phyloP scores from a whole-genome alignment of 768 basidiomycete species.

The Amanita molliuscula region DNA sequence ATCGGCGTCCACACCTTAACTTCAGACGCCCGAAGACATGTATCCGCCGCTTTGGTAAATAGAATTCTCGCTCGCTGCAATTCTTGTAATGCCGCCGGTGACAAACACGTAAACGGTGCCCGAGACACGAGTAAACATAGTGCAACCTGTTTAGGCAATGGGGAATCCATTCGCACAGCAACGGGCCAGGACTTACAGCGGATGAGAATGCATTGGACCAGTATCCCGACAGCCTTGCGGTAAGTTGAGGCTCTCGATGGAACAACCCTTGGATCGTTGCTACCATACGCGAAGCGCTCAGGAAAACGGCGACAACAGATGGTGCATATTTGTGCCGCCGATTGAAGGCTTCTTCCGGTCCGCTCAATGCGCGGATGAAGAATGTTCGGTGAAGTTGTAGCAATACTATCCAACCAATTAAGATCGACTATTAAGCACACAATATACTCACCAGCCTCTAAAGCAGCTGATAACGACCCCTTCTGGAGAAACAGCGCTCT shows the following conservation, averaged over 20 bases:
- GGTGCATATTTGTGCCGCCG: constrained; percentile 56
- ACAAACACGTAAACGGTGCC: constrained; percentile 56
- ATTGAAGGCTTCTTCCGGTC: constrained; percentile 49
- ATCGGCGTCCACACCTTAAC: constrained; percentile 27
- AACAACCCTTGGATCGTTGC: constrained; percentile 48
- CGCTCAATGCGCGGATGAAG: constrained; percentile 53
- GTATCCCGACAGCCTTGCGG: constrained; percentile 40
- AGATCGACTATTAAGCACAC: not conserved
- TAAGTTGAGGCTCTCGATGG: constrained; percentile 46
- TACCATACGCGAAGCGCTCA: constrained; percentile 54
- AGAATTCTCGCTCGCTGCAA: constrained; percentile 37
- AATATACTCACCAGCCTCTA: constrained; percentile 43
- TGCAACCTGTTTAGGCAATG: constrained; percentile 26
- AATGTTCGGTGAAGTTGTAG: constrained; percentile 60
- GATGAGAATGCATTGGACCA: constrained; percentile 48
- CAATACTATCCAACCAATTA: constrained; percentile 30
- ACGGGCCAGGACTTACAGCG: constrained; percentile 24
- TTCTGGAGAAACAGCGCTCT: constrained; percentile 48
- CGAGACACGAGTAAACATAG: constrained; percentile 47
- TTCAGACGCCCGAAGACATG: constrained; percentile 34
- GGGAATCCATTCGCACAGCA: not conserved
- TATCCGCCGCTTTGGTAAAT: constrained; percentile 34
- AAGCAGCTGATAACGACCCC: constrained; percentile 44
- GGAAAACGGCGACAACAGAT: constrained; percentile 59
- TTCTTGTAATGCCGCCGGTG: constrained; percentile 53